Percentiles rank a stretch among this genome's conserved stretches.
Conservation (phyloP, 768 basidiomycete genomes). For the Termitomyces sp. region DNA sequence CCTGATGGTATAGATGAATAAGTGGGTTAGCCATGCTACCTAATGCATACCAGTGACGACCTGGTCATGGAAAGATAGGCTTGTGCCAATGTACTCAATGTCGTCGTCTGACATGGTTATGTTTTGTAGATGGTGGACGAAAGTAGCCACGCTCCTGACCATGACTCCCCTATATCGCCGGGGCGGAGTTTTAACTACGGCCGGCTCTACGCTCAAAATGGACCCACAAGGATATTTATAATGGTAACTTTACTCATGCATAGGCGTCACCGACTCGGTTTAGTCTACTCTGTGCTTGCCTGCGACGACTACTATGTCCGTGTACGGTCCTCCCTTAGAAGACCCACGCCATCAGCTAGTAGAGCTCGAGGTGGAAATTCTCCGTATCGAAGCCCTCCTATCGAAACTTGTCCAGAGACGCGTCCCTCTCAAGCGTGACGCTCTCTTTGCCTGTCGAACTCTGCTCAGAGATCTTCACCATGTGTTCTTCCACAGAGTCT, state of each 20-base stretch:
- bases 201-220: conserved; percentile 5
- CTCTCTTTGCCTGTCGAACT: conserved; percentile 16
- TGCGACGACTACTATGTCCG: neutral
- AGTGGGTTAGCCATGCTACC: conserved; percentile 2
- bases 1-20: conserved; percentile 32
- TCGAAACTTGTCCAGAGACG: conserved; percentile 10
- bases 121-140: conserved; percentile 7
- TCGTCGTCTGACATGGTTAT: conserved; percentile 46
- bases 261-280: neutral
- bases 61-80: conserved; percentile 23
- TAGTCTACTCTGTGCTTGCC: neutral
- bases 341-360: conserved; percentile 13
- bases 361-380: conserved; percentile 14
- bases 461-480: conserved; percentile 16
- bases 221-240: neutral
- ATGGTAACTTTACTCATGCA: neutral
- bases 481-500: conserved; percentile 6
- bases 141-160: conserved; percentile 2
- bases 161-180: conserved; percentile 14
- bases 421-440: conserved; percentile 13
- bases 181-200: conserved; percentile 11
- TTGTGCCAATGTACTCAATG: conserved; percentile 53
- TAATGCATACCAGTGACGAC: conserved; percentile 31
- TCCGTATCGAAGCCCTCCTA: conserved; percentile 7
- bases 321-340: neutral